These are phyloP conservation scores for Noccaea caerulescens DNA, from an alignment of 345 rosid species.

Conservation along the genomic window DNA sequence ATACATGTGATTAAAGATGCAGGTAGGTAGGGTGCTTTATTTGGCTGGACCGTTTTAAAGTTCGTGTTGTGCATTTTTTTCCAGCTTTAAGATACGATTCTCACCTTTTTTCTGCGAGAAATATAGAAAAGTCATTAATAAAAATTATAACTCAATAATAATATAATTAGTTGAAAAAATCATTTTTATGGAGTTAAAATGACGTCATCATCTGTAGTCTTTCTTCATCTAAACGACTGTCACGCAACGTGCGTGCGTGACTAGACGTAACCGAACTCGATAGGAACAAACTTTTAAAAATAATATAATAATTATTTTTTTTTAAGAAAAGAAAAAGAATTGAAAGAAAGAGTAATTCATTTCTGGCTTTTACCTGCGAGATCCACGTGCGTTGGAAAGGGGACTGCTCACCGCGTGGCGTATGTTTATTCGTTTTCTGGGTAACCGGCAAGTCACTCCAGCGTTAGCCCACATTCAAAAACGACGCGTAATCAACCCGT, in stretches of 20 bases:
- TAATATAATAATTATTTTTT: not conserved
- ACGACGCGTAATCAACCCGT: conserved; percentile 8
- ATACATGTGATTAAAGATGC: conserved; percentile 42
- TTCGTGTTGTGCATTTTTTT: conserved; percentile 23
- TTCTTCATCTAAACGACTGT: conserved; percentile 39
- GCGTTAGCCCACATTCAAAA: conserved; percentile 1
- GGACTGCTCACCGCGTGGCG: conserved; percentile 37
- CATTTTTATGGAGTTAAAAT: too few species aligned
- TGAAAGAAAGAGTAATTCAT: conserved; percentile 22
- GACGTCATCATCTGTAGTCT: conserved; percentile 26
- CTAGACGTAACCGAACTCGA: conserved; percentile 41
- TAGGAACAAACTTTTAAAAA: conserved; percentile 19
- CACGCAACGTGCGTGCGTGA: conserved; percentile 49
- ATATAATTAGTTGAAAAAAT: not conserved
- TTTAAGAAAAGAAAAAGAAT: not conserved
- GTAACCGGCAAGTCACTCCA: conserved; percentile 33
- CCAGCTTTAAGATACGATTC: conserved; percentile 38
- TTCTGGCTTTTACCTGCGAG: conserved; percentile 41
- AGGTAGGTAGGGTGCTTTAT: conserved; percentile 40
- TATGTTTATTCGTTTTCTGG: conserved; percentile 4
- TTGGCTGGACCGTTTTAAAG: conserved; percentile 44
- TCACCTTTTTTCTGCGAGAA: conserved; percentile 9
- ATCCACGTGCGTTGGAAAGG: conserved; percentile 46
- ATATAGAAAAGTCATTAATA: conserved; percentile 1
- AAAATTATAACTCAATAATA: not conserved